Conservation (phyloP, 2,329 filamentous ascomycete genomes). For the Trichoderma atroviride region DNA sequence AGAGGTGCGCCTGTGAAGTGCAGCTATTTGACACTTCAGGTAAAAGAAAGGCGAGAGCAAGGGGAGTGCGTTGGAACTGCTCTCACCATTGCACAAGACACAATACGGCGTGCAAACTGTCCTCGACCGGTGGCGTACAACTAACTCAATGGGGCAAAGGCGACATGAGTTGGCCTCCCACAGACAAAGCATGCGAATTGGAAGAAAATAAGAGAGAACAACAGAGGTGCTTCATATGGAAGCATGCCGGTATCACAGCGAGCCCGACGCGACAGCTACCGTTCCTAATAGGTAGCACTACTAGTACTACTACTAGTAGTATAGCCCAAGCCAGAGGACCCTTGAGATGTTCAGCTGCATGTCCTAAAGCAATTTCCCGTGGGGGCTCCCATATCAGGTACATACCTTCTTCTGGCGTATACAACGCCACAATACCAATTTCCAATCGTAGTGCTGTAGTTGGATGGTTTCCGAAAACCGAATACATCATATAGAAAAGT, state of each 20-base stretch:
- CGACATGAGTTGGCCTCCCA: conserved; percentile 9
- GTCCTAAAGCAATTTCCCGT: not conserved
- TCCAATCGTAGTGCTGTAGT: not conserved
- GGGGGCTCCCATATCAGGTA: not conserved
- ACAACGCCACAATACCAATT: not conserved
- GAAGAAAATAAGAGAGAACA: not conserved
- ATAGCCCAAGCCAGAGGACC: not conserved
- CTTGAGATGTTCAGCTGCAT: conserved; percentile 8
- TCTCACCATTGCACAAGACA: not conserved
- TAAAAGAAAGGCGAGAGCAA: not conserved
- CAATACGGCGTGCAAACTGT: not conserved
- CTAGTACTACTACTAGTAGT: not conserved
- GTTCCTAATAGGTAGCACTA: not conserved
- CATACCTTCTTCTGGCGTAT: not conserved
- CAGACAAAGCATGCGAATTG: not conserved
- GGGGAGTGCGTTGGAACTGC: not conserved
- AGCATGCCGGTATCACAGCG: not conserved
- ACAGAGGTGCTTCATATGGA: not conserved
- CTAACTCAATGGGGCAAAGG: not conserved
- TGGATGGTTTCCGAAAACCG: not conserved
- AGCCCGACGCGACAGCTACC: not conserved
- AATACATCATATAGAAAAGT: not conserved
- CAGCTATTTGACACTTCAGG: not conserved
- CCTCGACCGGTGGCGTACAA: conserved; percentile 21
- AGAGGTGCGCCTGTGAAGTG: not conserved